Percentiles rank a stretch among this genome's conserved stretches.
These are phyloP conservation scores for Eutypella sp. DNA, from an alignment of 2,329 filamentous ascomycete species.

Conservation along the genomic window DNA sequence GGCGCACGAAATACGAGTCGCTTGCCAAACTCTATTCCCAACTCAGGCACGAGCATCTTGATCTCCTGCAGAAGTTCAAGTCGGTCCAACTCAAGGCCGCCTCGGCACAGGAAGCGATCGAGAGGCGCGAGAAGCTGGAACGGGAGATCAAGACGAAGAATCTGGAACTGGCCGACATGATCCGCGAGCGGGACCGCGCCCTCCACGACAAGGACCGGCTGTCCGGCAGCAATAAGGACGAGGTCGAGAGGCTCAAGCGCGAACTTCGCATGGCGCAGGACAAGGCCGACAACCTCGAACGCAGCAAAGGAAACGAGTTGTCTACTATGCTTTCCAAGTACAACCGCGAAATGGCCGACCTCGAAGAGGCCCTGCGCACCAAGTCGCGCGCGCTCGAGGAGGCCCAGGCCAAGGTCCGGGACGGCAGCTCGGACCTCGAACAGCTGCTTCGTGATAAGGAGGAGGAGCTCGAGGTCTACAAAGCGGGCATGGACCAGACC, in stretches of 20 bases:
- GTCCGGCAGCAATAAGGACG: constrained; percentile 83
- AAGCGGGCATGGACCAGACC: constrained; percentile 95
- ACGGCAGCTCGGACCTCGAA: constrained; percentile 82
- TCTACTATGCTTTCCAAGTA: constrained; percentile 93
- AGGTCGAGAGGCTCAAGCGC: constrained; percentile 88
- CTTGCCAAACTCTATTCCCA: constrained; percentile 97
- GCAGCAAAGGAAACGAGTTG: constrained; percentile 89
- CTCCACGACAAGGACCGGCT: constrained; percentile 87
- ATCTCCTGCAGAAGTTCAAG: constrained; percentile 95
- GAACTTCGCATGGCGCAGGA: constrained; percentile 91
- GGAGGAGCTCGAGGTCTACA: constrained; percentile 96
- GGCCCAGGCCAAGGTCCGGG: constrained; percentile 68
- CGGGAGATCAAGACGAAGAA: constrained; percentile 99
- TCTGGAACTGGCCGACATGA: constrained; percentile 97
- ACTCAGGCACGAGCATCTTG: constrained; percentile 88
- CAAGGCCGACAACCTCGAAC: constrained; percentile 84
- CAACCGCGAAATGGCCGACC: constrained; percentile 93
- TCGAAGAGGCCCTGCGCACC: constrained; percentile 84
- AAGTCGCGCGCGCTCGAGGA: constrained; percentile 88
- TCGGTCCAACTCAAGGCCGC: constrained; percentile 92
- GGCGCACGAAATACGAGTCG: constrained; percentile 95
- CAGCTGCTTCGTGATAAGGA: constrained; percentile 86
- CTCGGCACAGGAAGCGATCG: constrained; percentile 94
- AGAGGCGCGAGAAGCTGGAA: constrained; percentile 89
- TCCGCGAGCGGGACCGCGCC: constrained; percentile 88